Conservation (phyloP, 768 basidiomycete genomes). For the Suillus plorans region DNA sequence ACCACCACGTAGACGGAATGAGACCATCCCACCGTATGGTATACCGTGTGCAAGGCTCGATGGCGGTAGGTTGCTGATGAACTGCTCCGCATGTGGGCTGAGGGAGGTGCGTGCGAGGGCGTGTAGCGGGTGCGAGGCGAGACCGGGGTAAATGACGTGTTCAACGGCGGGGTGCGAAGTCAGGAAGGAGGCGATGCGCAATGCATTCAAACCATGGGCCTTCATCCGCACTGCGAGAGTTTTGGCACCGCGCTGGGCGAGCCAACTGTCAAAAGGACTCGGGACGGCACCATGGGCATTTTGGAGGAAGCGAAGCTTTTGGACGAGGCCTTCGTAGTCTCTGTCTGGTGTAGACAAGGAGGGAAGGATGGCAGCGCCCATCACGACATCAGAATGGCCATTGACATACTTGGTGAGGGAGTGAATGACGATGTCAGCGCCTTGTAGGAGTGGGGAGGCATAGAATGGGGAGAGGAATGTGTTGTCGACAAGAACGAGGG, state of each 20-base stretch:
- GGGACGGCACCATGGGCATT: conserved; percentile 87
- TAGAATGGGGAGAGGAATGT: conserved; percentile 95
- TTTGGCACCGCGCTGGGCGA: conserved; percentile 88
- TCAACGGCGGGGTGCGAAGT: conserved; percentile 58
- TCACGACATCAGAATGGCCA: conserved; percentile 92
- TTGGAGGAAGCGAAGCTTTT: conserved; percentile 81
- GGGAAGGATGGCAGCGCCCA: conserved; percentile 81
- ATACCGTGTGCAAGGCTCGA: conserved; percentile 20
- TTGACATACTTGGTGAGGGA: conserved; percentile 88
- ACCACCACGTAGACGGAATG: conserved; percentile 60
- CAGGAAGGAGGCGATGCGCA: conserved; percentile 69
- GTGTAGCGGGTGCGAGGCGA: conserved; percentile 65
- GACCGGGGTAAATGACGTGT: conserved; percentile 84
- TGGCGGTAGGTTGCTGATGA: conserved; percentile 45
- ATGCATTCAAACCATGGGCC: conserved; percentile 81
- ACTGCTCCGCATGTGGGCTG: conserved; percentile 68
- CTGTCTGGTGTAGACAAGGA: conserved; percentile 13
- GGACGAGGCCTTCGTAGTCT: conserved; percentile 44
- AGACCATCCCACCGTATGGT: conserved; percentile 90
- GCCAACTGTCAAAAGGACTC: conserved; percentile 85
- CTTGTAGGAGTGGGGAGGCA: conserved; percentile 79
- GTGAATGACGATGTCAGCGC: conserved; percentile 87
- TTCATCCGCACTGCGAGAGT: conserved; percentile 89
- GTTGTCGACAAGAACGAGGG: conserved; percentile 89
- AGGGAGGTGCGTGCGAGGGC: conserved; percentile 61